Evolutionary conservation across 129 eudicot genomes (phyloP), one percentile per base, ranked within the genome.

Genomic region (Scalesia atractyloides): DNA sequence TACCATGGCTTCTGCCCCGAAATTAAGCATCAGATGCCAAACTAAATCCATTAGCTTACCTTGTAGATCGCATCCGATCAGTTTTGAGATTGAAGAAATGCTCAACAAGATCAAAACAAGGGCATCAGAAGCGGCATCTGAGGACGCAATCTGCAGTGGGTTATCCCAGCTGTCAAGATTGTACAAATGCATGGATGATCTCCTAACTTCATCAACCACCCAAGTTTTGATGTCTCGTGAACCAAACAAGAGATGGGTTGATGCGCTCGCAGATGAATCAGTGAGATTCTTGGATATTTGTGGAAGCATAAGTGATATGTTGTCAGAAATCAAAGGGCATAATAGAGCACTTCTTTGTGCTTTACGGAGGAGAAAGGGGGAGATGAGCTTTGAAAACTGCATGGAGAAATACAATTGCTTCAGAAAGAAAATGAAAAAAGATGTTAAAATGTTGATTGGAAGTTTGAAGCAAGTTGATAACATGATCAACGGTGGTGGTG

Each of bases 31-130:
- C 37, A 76, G 46, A 83, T 46, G 20, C 49, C 76, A 54, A 46
- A 41, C 67, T 11, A 81, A 87, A 73, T 88, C 91, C 46, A 76
- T 86, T 16, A 85, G 96, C 48, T 63, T 88, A 37, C 96, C 96
- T 36, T 78, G 85, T 41, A 79, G 85, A 68, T 73, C 76, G 9
- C 86, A 88, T 39, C 84, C 86, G 15, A 64, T 53, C 9, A 54
- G 82, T 34, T 52, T 71, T 9, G 64, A 41, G 15, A 58, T 81
- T 15, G 82, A 86, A 66, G 43, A 66, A 18, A 72, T 74, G 18
- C 26, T 88, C 53, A 65, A 81, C 59, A 76, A 73, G 70, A 78
- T 83, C 18, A 86, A 85, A 68, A 60, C 68, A 30, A 57, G 73
- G 5, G 5, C 14, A 51, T 30, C 73, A 6, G 36, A 18, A 8